Conservation (phyloP, 306 rosid genomes). For the Calophaca sinica region DNA sequence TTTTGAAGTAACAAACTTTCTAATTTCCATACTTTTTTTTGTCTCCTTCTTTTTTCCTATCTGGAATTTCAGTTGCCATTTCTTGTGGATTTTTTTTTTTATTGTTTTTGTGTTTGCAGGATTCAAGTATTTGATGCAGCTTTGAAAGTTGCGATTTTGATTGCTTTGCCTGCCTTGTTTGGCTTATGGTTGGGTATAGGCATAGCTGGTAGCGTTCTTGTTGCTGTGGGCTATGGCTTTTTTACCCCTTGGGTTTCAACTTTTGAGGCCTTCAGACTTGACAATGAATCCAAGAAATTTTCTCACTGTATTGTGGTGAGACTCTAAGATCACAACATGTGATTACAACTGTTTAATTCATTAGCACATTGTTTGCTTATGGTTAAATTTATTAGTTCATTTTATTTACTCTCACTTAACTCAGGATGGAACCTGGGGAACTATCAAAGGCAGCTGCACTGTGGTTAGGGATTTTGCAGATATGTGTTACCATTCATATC, state of each 20-base stretch:
- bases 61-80: conserved; percentile 12
- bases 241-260: conserved; percentile 89
- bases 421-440: conserved; percentile 89
- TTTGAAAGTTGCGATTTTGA: conserved; percentile 71
- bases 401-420: conserved; percentile 7
- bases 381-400: conserved; percentile 1
- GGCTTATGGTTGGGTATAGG: conserved; percentile 85
- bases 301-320: conserved; percentile 69
- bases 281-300: conserved; percentile 63
- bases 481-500: conserved; percentile 78
- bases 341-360: conserved; percentile 21
- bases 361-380: conserved; percentile 2
- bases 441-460: conserved; percentile 84
- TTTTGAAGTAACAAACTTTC: conserved; percentile 56
- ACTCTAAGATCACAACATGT: conserved; percentile 11
- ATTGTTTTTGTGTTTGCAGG: conserved; percentile 55
- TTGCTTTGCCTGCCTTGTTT: conserved; percentile 77
- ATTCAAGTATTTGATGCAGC: conserved; percentile 65
- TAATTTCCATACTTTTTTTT: background rate
- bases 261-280: conserved; percentile 85
- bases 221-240: conserved; percentile 83
- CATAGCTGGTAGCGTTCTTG: conserved; percentile 76
- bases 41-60: background rate
- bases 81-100: conserved; percentile 5
- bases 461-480: conserved; percentile 91